These are phyloP conservation scores for Stemphylium vesicarium DNA, from an alignment of 2,329 filamentous ascomycete species.

Conservation along the genomic window DNA sequence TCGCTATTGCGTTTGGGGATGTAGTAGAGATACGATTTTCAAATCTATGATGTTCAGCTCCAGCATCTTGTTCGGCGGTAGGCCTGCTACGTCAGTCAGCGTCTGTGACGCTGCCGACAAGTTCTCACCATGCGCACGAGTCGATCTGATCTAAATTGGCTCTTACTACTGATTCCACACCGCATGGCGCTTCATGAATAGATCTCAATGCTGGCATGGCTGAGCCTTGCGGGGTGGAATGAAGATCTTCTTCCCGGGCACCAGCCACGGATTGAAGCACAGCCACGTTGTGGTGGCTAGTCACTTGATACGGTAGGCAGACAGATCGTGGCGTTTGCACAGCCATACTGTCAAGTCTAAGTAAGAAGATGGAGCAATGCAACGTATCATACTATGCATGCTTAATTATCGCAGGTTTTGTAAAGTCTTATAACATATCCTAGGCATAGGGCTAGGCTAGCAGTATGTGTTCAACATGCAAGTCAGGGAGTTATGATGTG, in stretches of 20 bases:
- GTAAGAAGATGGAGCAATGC: no score
- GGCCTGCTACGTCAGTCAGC: no score
- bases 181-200: background rate
- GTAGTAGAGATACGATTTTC: no score
- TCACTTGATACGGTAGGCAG: background rate
- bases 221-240: no score
- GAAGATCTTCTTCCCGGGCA: no score
- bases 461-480: background rate
- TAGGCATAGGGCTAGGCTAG: background rate
- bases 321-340: background rate
- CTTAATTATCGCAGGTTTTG: background rate
- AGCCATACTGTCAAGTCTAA: background rate
- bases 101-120: no score
- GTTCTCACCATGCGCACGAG: background rate
- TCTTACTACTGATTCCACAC: background rate
- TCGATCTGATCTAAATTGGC: background rate
- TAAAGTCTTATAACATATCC: background rate
- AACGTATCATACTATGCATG: no score
- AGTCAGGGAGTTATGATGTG: background rate
- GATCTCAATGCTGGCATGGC: no score
- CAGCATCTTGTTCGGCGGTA: no score
- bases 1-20: no score
- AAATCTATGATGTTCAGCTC: no score
- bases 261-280: background rate
- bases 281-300: background rate